Evolutionary conservation across 805 yeast species (phyloP).

Genomic region (Zygoascus bituminiphila): DNA sequence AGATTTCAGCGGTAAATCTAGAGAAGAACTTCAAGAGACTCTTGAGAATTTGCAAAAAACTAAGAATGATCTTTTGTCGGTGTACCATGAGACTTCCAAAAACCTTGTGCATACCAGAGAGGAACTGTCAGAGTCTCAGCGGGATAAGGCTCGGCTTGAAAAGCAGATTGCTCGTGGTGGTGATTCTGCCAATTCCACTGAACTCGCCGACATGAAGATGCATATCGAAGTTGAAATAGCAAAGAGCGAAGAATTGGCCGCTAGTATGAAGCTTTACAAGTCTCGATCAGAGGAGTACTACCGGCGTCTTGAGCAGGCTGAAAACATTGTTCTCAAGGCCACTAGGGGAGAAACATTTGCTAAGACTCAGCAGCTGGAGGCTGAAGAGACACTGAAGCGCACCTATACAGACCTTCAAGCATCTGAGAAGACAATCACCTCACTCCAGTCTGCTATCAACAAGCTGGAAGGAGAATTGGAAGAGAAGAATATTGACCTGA

Average conservation of each 20-base stretch:
- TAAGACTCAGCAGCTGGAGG: constrained; percentile 45
- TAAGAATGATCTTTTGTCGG: constrained; percentile 18
- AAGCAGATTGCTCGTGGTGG: constrained; percentile 4
- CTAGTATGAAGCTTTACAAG: constrained; percentile 54
- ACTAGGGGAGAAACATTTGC: constrained; percentile 52
- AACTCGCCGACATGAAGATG: constrained; percentile 38
- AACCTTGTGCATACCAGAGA: constrained; percentile 19
- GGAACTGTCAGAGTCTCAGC: constrained; percentile 16
- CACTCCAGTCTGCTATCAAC: constrained; percentile 42
- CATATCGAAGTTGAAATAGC: constrained; percentile 47
- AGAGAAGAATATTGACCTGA: constrained; percentile 48
- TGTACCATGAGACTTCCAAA: constrained; percentile 23
- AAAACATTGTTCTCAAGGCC: constrained; percentile 57
- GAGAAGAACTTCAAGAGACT: constrained; percentile 16
- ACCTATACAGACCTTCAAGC: constrained; percentile 44
- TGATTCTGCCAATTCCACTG: constrained; percentile 1
- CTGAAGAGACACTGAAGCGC: constrained; percentile 38
- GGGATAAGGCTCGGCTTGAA: constrained; percentile 12
- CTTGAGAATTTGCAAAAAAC: constrained; percentile 12
- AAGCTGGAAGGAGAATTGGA: constrained; percentile 48
- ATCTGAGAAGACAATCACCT: constrained; percentile 46
- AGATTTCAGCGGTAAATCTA: constrained; percentile 8
- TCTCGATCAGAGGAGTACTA: constrained; percentile 66
- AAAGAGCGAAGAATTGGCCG: constrained; percentile 49
- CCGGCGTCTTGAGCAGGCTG: constrained; percentile 68